Conservation (phyloP, 2,329 filamentous ascomycete species). For the Emmonsiellopsis sp. region DNA sequence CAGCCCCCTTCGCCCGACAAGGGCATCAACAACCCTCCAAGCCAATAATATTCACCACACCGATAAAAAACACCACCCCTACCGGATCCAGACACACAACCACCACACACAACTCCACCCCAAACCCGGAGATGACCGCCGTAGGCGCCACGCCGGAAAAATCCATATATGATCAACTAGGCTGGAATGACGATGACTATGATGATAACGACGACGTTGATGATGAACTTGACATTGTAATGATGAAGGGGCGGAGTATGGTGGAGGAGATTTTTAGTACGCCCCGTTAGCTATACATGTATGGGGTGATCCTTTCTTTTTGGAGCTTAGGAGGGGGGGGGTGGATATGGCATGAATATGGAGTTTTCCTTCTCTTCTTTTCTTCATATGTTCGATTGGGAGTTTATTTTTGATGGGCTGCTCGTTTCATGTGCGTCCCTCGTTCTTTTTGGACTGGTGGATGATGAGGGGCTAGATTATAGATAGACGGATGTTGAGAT, state of each 20-base stretch:
- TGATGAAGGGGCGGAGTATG: constrained; percentile 1
- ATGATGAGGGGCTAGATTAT: too few relatives aligned
- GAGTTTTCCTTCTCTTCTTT: too few relatives aligned
- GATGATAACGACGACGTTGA: constrained; percentile 17
- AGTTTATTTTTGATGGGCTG: too few relatives aligned
- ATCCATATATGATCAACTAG: constrained; percentile 35
- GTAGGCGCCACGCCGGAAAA: constrained; percentile 21
- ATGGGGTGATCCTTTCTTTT: too few relatives aligned
- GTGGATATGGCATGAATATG: too few relatives aligned
- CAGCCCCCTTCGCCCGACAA: not conserved
- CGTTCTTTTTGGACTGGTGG: too few relatives aligned
- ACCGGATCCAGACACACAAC: not conserved
- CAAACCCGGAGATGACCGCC: not conserved
- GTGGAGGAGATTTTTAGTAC: too few relatives aligned
- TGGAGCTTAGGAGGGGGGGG: too few relatives aligned
- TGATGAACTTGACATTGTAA: constrained; percentile 10
- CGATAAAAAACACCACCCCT: not conserved
- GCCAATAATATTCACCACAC: constrained; percentile 1
- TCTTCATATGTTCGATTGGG: too few relatives aligned
- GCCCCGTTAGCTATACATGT: too few relatives aligned
- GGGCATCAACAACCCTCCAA: not conserved
- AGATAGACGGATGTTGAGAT: too few relatives aligned
- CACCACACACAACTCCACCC: not conserved
- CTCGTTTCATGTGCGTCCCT: too few relatives aligned
- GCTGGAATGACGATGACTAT: constrained; percentile 35